phyloP scores from a whole-genome alignment of 106 monocot genomes.

The Phalaenopsis equestris region DNA sequence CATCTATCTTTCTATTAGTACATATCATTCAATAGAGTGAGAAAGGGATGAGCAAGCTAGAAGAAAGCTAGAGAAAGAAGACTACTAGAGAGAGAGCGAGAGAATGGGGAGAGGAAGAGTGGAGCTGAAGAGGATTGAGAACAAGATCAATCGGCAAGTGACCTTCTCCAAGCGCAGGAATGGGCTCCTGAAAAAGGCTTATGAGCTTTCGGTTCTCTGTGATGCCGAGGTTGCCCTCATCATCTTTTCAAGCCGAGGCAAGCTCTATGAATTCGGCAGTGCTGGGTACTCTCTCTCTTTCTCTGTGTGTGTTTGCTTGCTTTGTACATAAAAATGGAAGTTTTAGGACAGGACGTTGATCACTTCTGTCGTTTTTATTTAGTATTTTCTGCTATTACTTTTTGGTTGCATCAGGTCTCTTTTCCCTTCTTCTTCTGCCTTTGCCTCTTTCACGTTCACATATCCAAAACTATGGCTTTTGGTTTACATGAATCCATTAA shows the following conservation, averaged over 20 bases:
- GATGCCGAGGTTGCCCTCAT: not conserved
- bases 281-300: not conserved
- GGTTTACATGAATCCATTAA: not conserved
- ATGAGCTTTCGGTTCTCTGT: not conserved
- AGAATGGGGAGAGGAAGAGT: not conserved
- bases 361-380: not conserved
- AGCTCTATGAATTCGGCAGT: slow-evolving; percentile 1
- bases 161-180: slow-evolving; percentile 1
- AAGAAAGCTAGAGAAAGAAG: too few species aligned
- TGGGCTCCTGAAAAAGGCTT: not conserved
- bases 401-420: not conserved
- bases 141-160: slow-evolving; percentile 1
- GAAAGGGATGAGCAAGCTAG: not conserved
- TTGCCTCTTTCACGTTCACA: not conserved
- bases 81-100: not conserved
- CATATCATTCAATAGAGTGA: not conserved
- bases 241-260: not conserved
- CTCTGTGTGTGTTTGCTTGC: not conserved
- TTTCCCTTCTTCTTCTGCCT: not conserved
- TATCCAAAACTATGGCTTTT: not conserved
- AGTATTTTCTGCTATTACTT: not conserved
- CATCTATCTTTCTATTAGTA: not conserved
- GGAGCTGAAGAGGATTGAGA: not conserved
- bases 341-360: too few species aligned
- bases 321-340: not conserved